Evolutionary conservation across 2,329 filamentous ascomycete genomes (phyloP), one percentile per base, ranked within the genome.

Genomic region (Fusarium paranaense): DNA sequence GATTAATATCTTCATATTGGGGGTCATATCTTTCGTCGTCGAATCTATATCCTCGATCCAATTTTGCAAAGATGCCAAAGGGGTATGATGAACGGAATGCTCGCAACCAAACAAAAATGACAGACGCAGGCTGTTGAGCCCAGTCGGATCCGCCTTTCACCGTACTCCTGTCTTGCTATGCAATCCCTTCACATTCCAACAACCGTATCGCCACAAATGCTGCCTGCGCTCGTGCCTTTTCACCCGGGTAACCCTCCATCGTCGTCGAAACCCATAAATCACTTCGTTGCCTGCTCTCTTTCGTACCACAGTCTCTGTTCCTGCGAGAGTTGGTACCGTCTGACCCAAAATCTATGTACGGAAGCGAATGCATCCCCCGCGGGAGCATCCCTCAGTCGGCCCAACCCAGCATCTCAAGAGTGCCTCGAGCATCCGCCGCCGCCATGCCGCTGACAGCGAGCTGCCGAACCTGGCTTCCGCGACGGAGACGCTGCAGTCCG

Each of bases 351-450:
- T 42, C 40, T 79, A 78, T 78, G 50, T 77, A 75, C 72, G 64
- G 71, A 77, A 77, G 67, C 71, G 70, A 78, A 76, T 42, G 42
- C 45, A 45, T 63, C 57, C 71, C 52, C 71, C 45, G 45, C 69
- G 38, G 67, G 65, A 62, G 76, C 70, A 52, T 61, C 33, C 32
- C 47, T 79, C 57, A 80, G 32, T 62, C 68, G 62, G 67, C 71
- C 89, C 89, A 92, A 6, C 90, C 90, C 52, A 92, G 81, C 79
- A 87, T 87, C 75, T 91, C 89, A 68, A 93, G 81, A 33, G 88
- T 87, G 20, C 81, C 85, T 74, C 86, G 86, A 13, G 89, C 87
- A 76, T 93, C 91, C 18, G 83, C 77, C 13, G 84, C 82, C 57
- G 86, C 83, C 84, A 93, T 87, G 52, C 87, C 86, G 65, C 88